Evolutionary conservation across 345 rosid species (phyloP).

Genomic region (Populus davidiana): DNA sequence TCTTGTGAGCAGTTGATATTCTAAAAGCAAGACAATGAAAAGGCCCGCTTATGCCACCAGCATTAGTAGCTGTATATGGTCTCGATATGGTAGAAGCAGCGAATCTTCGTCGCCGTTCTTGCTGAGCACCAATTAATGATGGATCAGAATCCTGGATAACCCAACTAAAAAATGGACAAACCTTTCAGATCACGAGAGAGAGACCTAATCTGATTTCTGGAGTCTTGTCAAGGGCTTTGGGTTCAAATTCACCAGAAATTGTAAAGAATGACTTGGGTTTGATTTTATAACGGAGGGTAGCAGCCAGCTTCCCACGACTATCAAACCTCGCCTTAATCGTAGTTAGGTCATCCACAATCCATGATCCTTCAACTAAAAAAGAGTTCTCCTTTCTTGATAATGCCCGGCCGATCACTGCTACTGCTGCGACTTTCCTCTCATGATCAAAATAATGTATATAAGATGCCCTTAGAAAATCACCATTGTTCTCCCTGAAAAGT

Average conservation of each 20-base stretch:
- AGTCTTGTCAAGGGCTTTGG: neutral
- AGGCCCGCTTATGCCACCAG: too few relatives aligned
- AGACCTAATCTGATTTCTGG: neutral
- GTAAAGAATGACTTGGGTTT: neutral
- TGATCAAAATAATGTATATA: too few relatives aligned
- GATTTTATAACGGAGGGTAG: neutral
- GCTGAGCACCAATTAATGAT: neutral
- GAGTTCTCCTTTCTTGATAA: neutral
- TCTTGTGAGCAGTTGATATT: too few relatives aligned
- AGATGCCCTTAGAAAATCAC: neutral
- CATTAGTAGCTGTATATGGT: too few relatives aligned
- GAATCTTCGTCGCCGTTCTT: too few relatives aligned
- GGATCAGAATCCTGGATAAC: neutral
- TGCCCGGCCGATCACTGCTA: neutral
- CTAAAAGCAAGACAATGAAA: too few relatives aligned
- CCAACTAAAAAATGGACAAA: neutral
- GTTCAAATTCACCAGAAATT: neutral
- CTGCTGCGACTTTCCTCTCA: neutral
- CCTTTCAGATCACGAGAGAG: neutral
- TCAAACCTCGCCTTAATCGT: neutral
- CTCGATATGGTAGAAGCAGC: neutral
- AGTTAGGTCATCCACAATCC: neutral
- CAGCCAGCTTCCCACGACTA: neutral
- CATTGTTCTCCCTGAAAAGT: neutral
- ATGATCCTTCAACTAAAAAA: neutral